Evolutionary conservation across 768 basidiomycete genomes (phyloP).

Genomic region (Termitomyces sp.): DNA sequence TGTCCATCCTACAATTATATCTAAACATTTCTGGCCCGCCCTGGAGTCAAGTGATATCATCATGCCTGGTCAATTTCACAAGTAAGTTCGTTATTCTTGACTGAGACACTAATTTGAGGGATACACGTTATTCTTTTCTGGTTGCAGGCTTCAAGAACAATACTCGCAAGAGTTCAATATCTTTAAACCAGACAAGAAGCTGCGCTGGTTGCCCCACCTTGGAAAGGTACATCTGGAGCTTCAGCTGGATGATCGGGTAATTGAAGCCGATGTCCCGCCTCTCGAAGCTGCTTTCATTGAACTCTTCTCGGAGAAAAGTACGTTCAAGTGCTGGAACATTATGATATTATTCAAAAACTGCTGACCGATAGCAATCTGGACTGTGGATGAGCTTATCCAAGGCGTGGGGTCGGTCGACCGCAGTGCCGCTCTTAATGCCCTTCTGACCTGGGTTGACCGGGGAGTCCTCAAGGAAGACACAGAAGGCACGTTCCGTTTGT

Average conservation of each 20-base stretch:
- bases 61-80: constrained; percentile 83
- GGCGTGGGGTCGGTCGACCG: constrained; percentile 63
- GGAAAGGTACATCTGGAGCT: constrained; percentile 80
- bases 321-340: background rate
- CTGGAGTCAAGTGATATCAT: constrained; percentile 65
- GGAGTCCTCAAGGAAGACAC: constrained; percentile 71
- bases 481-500: constrained; percentile 53
- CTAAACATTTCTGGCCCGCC: constrained; percentile 92
- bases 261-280: constrained; percentile 75
- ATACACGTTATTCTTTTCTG: constrained; percentile 3
- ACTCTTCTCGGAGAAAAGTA: constrained; percentile 70
- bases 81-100: constrained; percentile 53
- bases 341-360: background rate
- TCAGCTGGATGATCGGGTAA: constrained; percentile 72
- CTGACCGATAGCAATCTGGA: constrained; percentile 56
- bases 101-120: background rate
- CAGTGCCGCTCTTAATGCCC: constrained; percentile 60
- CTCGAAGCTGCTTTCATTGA: constrained; percentile 91
- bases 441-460: constrained; percentile 79
- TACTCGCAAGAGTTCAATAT: constrained; percentile 75
- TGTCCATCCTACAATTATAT: constrained; percentile 87
- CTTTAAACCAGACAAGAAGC: constrained; percentile 89
- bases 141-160: constrained; percentile 58
- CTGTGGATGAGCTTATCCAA: constrained; percentile 57
- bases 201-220: constrained; percentile 86